Conservation (phyloP, 1,284 basidiomycete genomes). For the Trametes versicolor region DNA sequence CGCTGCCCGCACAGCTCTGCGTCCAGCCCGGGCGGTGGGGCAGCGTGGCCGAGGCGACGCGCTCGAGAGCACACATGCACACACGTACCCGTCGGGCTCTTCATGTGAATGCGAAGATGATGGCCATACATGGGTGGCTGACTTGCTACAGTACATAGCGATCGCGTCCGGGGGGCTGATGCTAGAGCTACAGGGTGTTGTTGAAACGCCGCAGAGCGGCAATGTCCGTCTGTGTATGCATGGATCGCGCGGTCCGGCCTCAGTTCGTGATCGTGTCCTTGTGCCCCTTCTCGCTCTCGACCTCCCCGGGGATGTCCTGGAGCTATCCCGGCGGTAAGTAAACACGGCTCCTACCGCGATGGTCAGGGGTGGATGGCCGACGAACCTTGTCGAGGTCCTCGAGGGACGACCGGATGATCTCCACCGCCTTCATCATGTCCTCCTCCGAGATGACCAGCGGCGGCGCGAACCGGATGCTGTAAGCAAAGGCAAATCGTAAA, state of each 20-base stretch:
- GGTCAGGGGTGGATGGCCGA: constrained; percentile 24
- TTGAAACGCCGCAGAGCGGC: constrained; percentile 11
- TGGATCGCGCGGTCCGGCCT: constrained; percentile 19
- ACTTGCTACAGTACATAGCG: constrained; percentile 17
- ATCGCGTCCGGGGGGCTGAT: constrained; percentile 9
- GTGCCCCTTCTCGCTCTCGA: constrained; percentile 64
- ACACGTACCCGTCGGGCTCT: neutral
- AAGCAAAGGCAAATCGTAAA: constrained; percentile 13
- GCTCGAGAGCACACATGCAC: neutral
- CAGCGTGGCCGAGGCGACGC: neutral
- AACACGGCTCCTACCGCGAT: constrained; percentile 17
- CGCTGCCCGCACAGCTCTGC: neutral
- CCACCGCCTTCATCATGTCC: constrained; percentile 81
- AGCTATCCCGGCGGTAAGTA: constrained; percentile 51
- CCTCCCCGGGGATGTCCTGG: constrained; percentile 78
- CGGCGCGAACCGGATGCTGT: constrained; percentile 93
- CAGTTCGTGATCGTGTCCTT: constrained; percentile 51
- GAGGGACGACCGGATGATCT: constrained; percentile 82
- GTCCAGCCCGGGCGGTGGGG: neutral
- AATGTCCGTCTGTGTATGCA: constrained; percentile 6
- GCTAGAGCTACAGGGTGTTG: constrained; percentile 21
- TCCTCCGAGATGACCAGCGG: constrained; percentile 93
- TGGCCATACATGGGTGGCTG: neutral
- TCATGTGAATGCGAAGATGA: neutral
- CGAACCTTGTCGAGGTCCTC: constrained; percentile 84